Evolutionary conservation across 2,329 filamentous ascomycete genomes (phyloP), one percentile per base, ranked within the genome.

Genomic region (Neonectria punicea): DNA sequence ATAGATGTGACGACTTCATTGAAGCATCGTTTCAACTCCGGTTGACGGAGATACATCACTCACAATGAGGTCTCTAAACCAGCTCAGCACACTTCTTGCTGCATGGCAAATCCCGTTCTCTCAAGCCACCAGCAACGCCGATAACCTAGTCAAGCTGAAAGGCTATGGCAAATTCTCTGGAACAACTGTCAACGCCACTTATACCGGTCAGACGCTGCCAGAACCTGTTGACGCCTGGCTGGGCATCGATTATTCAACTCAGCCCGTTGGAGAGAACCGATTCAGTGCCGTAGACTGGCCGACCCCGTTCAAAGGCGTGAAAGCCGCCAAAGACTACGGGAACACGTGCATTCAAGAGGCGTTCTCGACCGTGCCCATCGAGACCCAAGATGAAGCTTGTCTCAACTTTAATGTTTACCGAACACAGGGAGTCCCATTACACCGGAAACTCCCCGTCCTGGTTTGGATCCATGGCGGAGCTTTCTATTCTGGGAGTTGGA

Each of bases 171-270:
- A 60, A 10, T 71, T 71, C 13, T 71, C 69, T 1, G 70, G 70
- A 2, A 72, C 67, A 0, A 65, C 65, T 0, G 9, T 71, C 32
- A 73, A 72, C 39, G 61, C 57, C 11, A 72, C 70, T 0, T 61
- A 71, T 2, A 67, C 50, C 10, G 65, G 58, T 13, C 49, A 68
- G 7, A 36, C 58, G 0, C 53, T 73, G 0, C 67, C 70, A 3
- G 34, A 58, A 1, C 32, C 77, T 0, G 79, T 85, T 2, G 81
- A 85, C 65, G 82, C 83, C 0, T 85, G 83, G 83, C 73, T 85
- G 6, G 82, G 82, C 2, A 79, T 85, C 34, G 80, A 83, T 68
- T 85, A 84, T 53, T 78, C 83, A 0, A 73, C 74, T 0, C 80
- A 82, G 32, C 82, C 81, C 0, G 77, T 79, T 1, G 81, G 79